Evolutionary conservation across 2,329 filamentous ascomycete species (phyloP).

Genomic region (Pseudocercospora pini-densiflorae): DNA sequence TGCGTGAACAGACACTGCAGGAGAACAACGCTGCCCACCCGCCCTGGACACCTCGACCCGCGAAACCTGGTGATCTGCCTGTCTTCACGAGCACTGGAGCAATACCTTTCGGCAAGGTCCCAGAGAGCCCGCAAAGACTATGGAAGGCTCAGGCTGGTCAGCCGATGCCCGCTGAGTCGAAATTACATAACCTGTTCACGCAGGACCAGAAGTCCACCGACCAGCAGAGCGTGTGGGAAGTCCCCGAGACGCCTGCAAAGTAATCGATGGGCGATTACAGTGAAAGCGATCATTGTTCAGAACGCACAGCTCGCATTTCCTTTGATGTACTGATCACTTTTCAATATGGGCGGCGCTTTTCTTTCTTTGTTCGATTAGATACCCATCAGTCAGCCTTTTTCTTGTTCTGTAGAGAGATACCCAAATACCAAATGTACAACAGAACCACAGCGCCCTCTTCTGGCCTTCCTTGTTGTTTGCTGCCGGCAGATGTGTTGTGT

Average conservation of each 20-base stretch:
- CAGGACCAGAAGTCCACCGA: conserved; percentile 12
- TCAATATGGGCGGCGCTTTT: background rate
- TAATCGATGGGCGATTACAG: background rate
- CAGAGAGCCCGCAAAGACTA: conserved; percentile 8
- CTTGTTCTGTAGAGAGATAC: background rate
- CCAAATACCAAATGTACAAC: background rate
- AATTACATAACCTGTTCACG: background rate
- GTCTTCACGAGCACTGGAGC: conserved; percentile 38
- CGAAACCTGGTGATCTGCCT: conserved; percentile 26
- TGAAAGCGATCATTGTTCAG: background rate
- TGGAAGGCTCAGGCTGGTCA: conserved; percentile 2
- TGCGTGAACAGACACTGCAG: background rate
- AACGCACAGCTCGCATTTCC: background rate
- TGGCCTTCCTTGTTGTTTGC: background rate
- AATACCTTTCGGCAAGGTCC: conserved; percentile 38
- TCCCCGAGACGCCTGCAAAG: conserved; percentile 49
- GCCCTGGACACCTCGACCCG: conserved; percentile 4
- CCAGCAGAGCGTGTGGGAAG: conserved; percentile 48
- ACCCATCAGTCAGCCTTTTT: background rate
- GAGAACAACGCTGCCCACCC: background rate
- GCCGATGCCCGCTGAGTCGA: background rate
- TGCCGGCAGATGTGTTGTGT: background rate
- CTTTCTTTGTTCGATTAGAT: background rate
- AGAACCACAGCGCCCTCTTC: background rate
- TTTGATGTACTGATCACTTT: background rate